Evolutionary conservation across 2,329 filamentous ascomycete species (phyloP).

Genomic region (Paraphoma chrysanthemicola): DNA sequence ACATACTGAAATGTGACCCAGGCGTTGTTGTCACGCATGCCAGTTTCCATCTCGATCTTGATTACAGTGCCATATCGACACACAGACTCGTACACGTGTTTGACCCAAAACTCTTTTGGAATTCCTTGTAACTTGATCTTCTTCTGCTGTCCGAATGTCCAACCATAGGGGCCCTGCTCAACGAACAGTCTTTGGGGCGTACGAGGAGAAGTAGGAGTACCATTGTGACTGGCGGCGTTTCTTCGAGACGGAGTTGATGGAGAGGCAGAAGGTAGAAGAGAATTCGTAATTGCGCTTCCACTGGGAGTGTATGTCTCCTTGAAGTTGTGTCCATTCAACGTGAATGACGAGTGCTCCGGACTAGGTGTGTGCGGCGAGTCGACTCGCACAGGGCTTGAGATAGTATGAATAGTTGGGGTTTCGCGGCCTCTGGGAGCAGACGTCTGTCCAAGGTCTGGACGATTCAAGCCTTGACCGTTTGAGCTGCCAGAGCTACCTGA

Average conservation of each 20-base stretch:
- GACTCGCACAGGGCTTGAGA: background rate
- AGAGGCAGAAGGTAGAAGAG: background rate
- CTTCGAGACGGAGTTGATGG: background rate
- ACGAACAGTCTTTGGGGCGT: constrained; percentile 2
- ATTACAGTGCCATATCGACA: constrained; percentile 33
- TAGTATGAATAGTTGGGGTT: constrained; percentile 4
- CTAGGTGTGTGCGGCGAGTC: constrained; percentile 7
- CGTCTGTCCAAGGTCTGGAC: constrained; percentile 6
- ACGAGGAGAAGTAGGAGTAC: constrained; percentile 1
- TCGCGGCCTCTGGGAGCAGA: background rate
- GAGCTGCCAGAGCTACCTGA: constrained; percentile 25
- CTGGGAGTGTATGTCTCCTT: constrained; percentile 21
- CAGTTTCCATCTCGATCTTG: constrained; percentile 34
- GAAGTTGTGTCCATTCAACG: constrained; percentile 18
- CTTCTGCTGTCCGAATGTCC: constrained; percentile 27
- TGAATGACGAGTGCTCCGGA: constrained; percentile 11
- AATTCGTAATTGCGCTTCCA: background rate
- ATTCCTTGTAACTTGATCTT: constrained; percentile 29
- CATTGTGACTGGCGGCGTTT: background rate
- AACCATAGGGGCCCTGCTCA: constrained; percentile 9
- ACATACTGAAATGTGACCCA: constrained; percentile 35
- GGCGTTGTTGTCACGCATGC: constrained; percentile 15
- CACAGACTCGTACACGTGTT: constrained; percentile 29
- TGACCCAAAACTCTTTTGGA: constrained; percentile 22
- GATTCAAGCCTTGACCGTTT: constrained; percentile 5